Base-by-base conservation (phyloP, 352 stramenopile species). In the Pythium aristosporum region DNA sequence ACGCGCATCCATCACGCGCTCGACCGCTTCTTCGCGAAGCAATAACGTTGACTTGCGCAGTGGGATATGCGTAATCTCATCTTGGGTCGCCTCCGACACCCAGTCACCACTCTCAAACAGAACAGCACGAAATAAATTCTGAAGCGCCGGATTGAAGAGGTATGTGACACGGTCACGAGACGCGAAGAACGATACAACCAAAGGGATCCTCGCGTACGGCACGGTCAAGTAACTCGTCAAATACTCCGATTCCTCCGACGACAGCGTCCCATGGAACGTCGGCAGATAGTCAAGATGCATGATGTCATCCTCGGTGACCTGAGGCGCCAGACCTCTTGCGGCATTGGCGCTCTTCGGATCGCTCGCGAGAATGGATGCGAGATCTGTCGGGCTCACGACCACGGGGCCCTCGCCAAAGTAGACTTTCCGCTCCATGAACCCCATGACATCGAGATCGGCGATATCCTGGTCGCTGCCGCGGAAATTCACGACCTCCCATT, bases 181-280 rank as follows among this genome's bases (percentile, higher is more conserved):
- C 8, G 96, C 89, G 61, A 99, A 99, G 63, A 99, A 99, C 47
- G 98, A 94, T 10, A 98, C 73, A 32, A 99, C 87, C 6, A 99
- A 83, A 36, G 98, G 98, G 66, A 99, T 99, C 21, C 97, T 74
- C 32, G 98, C 92, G 68, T 99, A 99, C 32, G 98, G 98, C 10
- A 98, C 98, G 6, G 98, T 99, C 57, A 99, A 85, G 72, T 99
- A 99, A 69, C 98, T 97, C 61, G 99, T 89, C 57, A 99, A 91
- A 12, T 98, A 96, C 75, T 99, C 97, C 0, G 93, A 97, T 67
- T 99, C 97, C 57, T 98, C 94, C 21, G 94, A 86, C 13, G 90
- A 96, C n/a, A 99, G 77, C 23, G 97, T 96, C 47, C 96, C 87
- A 48, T 96, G 92, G 73, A 99, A 99, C 0, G 96, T 98, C 6